phyloP scores from a whole-genome alignment of 257 asterid genomes.

The Leptodermis oblonga region DNA sequence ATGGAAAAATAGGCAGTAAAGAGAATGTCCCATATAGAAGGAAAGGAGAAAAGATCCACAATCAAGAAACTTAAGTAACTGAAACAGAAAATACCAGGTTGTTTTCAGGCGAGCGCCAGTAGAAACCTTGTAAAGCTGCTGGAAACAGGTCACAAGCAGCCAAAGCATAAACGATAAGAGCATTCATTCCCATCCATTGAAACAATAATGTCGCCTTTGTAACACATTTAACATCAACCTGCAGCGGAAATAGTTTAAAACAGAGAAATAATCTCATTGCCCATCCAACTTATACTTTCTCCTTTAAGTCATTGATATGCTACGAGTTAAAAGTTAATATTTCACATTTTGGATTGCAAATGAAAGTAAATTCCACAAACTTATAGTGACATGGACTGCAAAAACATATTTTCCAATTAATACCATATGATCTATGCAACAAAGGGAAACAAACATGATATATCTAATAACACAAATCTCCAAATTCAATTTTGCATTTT shows the following conservation, averaged over 20 bases:
- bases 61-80: neutral
- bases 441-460: neutral
- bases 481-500: neutral
- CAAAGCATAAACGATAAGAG: slow-evolving; percentile 73
- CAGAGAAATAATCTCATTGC: slow-evolving; percentile 5
- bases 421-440: neutral
- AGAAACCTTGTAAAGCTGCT: slow-evolving; percentile 80
- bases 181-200: slow-evolving; percentile 99
- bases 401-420: neutral
- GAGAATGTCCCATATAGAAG: neutral
- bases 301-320: neutral
- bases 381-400: neutral
- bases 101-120: slow-evolving; percentile 75
- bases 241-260: slow-evolving; percentile 20
- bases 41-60: neutral
- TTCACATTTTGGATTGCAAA: neutral
- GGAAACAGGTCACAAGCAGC: slow-evolving; percentile 88
- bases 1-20: neutral
- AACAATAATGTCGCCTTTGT: slow-evolving; percentile 55
- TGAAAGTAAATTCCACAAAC: neutral
- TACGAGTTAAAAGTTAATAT: neutral
- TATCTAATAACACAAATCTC: neutral
- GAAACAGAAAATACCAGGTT: slow-evolving; percentile 56
- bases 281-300: neutral
- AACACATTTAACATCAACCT: slow-evolving; percentile 68